Conservation (phyloP, 2,329 filamentous ascomycete genomes). For the Claviceps pazoutovae region DNA sequence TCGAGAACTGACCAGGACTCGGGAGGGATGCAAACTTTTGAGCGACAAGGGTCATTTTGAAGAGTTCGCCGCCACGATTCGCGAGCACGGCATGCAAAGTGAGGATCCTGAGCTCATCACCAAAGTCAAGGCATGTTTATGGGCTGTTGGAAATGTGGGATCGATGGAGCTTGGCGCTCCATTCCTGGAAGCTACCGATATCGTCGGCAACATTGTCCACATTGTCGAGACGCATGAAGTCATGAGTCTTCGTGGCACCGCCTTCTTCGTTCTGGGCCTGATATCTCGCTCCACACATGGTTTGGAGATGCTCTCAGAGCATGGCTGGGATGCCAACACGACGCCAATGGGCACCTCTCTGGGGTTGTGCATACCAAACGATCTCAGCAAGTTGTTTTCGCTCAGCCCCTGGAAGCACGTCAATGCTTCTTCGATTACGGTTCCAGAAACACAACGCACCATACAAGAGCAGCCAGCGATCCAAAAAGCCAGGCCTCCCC, state of each 20-base stretch:
- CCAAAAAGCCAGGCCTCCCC: constrained; percentile 26
- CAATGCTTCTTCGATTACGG: constrained; percentile 29
- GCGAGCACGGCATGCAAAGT: constrained; percentile 71
- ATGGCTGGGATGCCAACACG: constrained; percentile 86
- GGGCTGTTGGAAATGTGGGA: constrained; percentile 95
- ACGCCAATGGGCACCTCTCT: constrained; percentile 70
- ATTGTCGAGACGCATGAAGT: constrained; percentile 84
- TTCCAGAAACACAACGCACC: constrained; percentile 40
- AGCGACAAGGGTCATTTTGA: constrained; percentile 92
- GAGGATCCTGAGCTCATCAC: constrained; percentile 75
- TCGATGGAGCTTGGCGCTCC: constrained; percentile 95
- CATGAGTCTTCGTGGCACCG: constrained; percentile 85
- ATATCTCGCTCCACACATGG: constrained; percentile 88
- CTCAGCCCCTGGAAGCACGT: constrained; percentile 46
- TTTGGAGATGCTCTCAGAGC: constrained; percentile 75
- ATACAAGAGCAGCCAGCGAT: constrained; percentile 30
- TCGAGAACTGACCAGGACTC: constrained; percentile 79
- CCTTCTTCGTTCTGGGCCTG: constrained; percentile 87
- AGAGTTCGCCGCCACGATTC: constrained; percentile 80
- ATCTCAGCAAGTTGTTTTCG: constrained; percentile 67
- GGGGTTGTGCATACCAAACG: constrained; percentile 72
- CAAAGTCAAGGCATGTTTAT: constrained; percentile 92
- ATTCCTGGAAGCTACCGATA: constrained; percentile 80
- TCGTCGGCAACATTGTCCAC: constrained; percentile 72
- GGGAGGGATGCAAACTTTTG: constrained; percentile 80